Evolutionary conservation across 176 grass and related monocot species (phyloP), one percentile per base, ranked within the genome.

Genomic region (Lolium perenne): DNA sequence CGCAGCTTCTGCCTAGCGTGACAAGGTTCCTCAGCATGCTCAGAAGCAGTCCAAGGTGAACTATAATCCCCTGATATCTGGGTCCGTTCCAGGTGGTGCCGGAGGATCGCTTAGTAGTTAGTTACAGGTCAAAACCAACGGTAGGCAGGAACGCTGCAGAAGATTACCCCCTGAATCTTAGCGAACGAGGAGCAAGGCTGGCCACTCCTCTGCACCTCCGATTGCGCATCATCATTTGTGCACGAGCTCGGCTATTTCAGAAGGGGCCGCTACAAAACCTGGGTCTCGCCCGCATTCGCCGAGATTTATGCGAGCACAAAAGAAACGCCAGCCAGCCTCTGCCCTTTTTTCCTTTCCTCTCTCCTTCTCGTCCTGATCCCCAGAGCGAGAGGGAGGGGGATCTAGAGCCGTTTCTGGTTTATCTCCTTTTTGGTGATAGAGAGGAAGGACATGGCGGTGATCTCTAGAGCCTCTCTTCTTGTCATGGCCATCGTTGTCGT

Each of bases 351-450:
- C 29, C 49, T 20, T 43, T 75, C 77, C 73, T 77, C 73, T 77
- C 74, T 78, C 83, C 83, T 78, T 49, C 43, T 84, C 71, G 71
- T 63, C 55, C 71, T 83, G 25, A 74, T 74, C 62, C 25, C 49
- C 49, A 12, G 83, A 57, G 74, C 83, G 62, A 40, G 83, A 67
- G 74, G 83, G 60, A 77, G 83, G 29, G 81, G 18, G 74, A 67
- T 66, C 72, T 18, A 66, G 58, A 66, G 20, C 16, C 18, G 16
- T 63, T 20, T 38, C 43, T 22, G 29, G 10, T 40, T 40, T 11
- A 68, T 77, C 74, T 38, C 21, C 14, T 15, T 41, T 23, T 16
- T 66, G 14, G 7, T 51, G 65, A 56, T 14, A 64, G 62, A 73
- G 35, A 43, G 50, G 32, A 43, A 43, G 60, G 74, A 46, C 17